Base-by-base conservation (phyloP, 2,329 filamentous ascomycete genomes). In the Neofusicoccum ribis region DNA sequence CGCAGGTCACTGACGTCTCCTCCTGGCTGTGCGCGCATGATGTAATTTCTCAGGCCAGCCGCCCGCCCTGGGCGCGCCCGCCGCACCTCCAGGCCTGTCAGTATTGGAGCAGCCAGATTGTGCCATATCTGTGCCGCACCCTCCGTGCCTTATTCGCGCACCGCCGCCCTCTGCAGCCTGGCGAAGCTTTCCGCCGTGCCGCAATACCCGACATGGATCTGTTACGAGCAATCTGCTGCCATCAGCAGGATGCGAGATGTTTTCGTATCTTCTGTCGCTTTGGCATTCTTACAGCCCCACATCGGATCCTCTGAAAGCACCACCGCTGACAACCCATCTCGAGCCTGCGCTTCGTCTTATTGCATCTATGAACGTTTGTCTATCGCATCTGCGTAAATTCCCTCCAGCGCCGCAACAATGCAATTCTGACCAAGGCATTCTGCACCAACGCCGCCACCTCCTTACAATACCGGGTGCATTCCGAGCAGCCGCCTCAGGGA, bases 401-500 rank as follows among this genome's bases (percentile, higher is more conserved):
- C 54, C 20, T 59, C 54, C 39, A 59, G 54, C 54, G 54, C 47
- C 27, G 23, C 47, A 50, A n/a, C 23, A 5, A 50, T 34, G 23
- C 47, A 50, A 50, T 11, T 4, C 20, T 9, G 17, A 27, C 46
- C 27, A 31, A 46, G 23, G 9, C 23, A 23, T 23, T 3, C 23
- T 23, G 23, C 23, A 23, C 23, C 23, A 50, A 50, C 11, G 47
- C 23, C 12, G 5, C 11, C 47, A 3, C 47, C 27, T 47, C 15
- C 39, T 56, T 65, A 63, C 51, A 60, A 27, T 41, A 78, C 62
- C 51, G 71, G 67, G 66, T 69, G 70, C 71, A 84, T 69, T 20
- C 84, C 84, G 59, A 87, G 69, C 63, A 81, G 72, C 60, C 82
- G 81, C 71, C 84, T 82, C 11, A 84, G 58, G 59, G 78, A 81